Percentiles rank a stretch among this genome's conserved stretches.
Conservation (phyloP, 1,139 yeast species). For the Sugiyamaella neomexicana region DNA sequence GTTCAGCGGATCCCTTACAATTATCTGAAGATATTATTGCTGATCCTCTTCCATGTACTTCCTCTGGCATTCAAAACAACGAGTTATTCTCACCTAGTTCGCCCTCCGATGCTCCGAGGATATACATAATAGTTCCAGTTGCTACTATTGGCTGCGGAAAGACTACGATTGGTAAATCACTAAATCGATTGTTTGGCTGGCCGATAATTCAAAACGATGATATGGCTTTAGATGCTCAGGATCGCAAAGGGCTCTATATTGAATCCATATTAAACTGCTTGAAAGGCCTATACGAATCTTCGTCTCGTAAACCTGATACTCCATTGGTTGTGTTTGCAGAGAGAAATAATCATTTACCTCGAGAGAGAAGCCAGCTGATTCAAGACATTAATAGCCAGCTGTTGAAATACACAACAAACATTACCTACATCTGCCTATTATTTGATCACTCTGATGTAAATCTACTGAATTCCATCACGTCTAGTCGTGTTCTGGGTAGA, state of each 20-base stretch:
- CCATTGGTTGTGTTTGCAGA: conserved; percentile 61
- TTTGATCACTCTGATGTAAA: conserved; percentile 24
- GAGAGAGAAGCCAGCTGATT: conserved; percentile 64
- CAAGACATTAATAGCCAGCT: conserved; percentile 45
- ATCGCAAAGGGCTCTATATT: conserved; percentile 26
- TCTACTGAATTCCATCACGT: conserved; percentile 46
- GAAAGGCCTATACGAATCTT: conserved; percentile 49
- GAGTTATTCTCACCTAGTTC: background rate
- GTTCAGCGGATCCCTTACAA: conserved; percentile 11
- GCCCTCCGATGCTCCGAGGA: background rate
- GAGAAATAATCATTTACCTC: conserved; percentile 66
- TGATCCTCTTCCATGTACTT: conserved; percentile 1
- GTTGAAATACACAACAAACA: conserved; percentile 36
- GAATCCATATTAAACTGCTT: conserved; percentile 33
- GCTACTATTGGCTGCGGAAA: conserved; percentile 90
- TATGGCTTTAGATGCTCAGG: conserved; percentile 46
- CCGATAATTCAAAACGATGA: conserved; percentile 70
- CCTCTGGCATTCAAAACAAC: background rate
- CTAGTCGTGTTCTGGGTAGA: conserved; percentile 54
- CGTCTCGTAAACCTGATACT: conserved; percentile 31
- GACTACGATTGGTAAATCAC: conserved; percentile 66
- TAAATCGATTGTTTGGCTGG: conserved; percentile 56
- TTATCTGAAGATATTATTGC: conserved; percentile 3
- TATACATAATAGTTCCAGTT: conserved; percentile 64
- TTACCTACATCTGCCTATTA: conserved; percentile 17